These are phyloP conservation scores for Canavalia gladiata DNA, from an alignment of 306 rosid species.

Conservation along the genomic window DNA sequence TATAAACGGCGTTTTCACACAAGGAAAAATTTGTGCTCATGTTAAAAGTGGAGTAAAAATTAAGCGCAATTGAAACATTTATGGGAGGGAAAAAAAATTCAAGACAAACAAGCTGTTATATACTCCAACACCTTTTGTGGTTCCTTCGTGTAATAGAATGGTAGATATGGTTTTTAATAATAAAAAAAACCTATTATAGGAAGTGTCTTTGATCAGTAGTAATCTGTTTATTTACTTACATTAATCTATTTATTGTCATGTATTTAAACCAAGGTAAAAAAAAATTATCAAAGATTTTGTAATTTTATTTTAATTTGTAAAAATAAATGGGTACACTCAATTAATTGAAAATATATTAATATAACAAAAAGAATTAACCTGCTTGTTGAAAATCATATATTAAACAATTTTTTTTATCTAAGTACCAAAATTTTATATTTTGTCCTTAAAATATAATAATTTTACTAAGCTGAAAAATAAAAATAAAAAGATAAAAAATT, in stretches of 20 bases:
- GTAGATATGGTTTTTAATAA: too few relatives aligned
- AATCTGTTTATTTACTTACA: too few relatives aligned
- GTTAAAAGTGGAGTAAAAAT: background rate
- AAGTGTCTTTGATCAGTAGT: too few relatives aligned
- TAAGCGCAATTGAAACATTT: background rate
- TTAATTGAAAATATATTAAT: background rate
- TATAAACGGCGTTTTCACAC: background rate
- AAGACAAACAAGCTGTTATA: background rate
- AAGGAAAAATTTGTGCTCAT: background rate
- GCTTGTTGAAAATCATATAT: too few relatives aligned
- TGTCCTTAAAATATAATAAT: background rate
- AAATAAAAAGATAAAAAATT: background rate
- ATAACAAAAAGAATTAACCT: too few relatives aligned
- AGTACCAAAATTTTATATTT: background rate
- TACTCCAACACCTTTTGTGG: background rate
- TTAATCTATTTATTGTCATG: background rate
- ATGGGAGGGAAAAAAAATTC: background rate
- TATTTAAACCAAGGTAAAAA: too few relatives aligned
- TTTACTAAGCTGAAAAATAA: background rate
- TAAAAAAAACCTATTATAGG: too few relatives aligned
- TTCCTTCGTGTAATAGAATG: background rate
- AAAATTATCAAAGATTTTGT: too few relatives aligned
- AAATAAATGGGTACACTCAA: background rate
- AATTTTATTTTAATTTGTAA: too few relatives aligned
- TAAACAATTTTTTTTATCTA: too few relatives aligned